phyloP scores from a whole-genome alignment of 1,139 yeast species.

The Taiozyma onychis region DNA sequence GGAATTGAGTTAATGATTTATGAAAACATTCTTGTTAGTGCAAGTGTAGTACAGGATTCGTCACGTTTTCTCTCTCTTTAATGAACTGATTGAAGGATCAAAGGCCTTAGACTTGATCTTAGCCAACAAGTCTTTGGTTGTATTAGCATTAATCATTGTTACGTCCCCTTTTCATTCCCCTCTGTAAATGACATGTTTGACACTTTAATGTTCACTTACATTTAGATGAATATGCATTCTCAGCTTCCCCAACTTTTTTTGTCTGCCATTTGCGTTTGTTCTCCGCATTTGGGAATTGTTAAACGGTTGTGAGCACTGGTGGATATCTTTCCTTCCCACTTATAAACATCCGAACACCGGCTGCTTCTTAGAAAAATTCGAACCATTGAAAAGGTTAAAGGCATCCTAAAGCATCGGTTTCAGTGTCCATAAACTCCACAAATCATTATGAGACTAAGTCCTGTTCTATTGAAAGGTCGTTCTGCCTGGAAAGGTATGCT shows the following conservation, averaged over 20 bases:
- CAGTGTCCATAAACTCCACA: background rate
- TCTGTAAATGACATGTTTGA: too few relatives aligned
- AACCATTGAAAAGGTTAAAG: background rate
- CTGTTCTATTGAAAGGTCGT: conserved; percentile 47
- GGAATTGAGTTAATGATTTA: background rate
- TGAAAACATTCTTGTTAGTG: background rate
- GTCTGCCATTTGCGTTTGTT: background rate
- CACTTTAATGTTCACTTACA: too few relatives aligned
- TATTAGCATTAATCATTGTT: too few relatives aligned
- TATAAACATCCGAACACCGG: background rate
- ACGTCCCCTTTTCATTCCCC: too few relatives aligned
- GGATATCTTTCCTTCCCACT: background rate
- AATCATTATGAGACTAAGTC: conserved; percentile 50
- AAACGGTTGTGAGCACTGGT: background rate
- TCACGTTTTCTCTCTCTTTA: background rate
- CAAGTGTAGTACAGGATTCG: background rate
- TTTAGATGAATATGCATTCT: too few relatives aligned
- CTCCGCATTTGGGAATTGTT: background rate
- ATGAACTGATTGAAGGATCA: too few relatives aligned
- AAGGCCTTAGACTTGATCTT: too few relatives aligned
- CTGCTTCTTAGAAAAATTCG: background rate
- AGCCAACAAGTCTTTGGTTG: too few relatives aligned
- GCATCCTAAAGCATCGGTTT: background rate
- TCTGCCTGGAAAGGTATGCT: conserved; percentile 70
- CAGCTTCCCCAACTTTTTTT: background rate